Conservation (phyloP, 2,329 filamentous ascomycete species). For the Colletotrichum sp. region DNA sequence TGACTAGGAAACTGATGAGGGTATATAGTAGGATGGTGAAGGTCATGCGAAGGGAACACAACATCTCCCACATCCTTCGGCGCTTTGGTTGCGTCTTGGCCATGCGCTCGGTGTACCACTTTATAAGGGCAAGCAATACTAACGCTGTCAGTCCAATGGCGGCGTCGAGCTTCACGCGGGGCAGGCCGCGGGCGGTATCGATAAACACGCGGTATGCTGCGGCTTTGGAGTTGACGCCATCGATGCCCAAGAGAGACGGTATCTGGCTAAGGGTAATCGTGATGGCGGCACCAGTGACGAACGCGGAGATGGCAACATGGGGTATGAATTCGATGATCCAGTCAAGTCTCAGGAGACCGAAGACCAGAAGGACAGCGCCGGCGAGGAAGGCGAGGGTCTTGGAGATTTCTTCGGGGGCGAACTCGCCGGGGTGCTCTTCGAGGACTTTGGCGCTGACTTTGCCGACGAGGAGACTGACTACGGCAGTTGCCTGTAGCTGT, state of each 20-base stretch:
- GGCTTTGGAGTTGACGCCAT: slow-evolving; percentile 52
- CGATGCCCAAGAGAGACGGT: slow-evolving; percentile 55
- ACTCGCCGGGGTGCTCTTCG: slow-evolving; percentile 33
- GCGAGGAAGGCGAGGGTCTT: slow-evolving; percentile 53
- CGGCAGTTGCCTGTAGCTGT: slow-evolving; percentile 57
- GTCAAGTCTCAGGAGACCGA: slow-evolving; percentile 55
- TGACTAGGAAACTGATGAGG: slow-evolving; percentile 72
- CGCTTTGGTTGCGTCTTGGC: slow-evolving; percentile 64
- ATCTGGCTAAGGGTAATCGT: slow-evolving; percentile 57
- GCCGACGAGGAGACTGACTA: slow-evolving; percentile 56
- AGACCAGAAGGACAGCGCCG: slow-evolving; percentile 52
- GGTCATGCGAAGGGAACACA: slow-evolving; percentile 75
- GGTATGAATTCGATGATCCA: slow-evolving; percentile 62
- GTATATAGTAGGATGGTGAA: slow-evolving; percentile 81
- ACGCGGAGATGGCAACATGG: slow-evolving; percentile 56
- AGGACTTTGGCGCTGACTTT: slow-evolving; percentile 46
- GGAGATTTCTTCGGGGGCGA: slow-evolving; percentile 39
- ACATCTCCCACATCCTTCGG: slow-evolving; percentile 73
- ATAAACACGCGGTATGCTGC: slow-evolving; percentile 56
- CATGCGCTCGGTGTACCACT: slow-evolving; percentile 57
- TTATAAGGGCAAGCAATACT: slow-evolving; percentile 69
- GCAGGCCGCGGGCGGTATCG: slow-evolving; percentile 51
- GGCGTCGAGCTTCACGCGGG: slow-evolving; percentile 66
- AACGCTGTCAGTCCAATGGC: slow-evolving; percentile 76
- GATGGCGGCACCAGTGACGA: slow-evolving; percentile 59